phyloP scores from a whole-genome alignment of 345 rosid species.

The Eucalyptus brandiana region DNA sequence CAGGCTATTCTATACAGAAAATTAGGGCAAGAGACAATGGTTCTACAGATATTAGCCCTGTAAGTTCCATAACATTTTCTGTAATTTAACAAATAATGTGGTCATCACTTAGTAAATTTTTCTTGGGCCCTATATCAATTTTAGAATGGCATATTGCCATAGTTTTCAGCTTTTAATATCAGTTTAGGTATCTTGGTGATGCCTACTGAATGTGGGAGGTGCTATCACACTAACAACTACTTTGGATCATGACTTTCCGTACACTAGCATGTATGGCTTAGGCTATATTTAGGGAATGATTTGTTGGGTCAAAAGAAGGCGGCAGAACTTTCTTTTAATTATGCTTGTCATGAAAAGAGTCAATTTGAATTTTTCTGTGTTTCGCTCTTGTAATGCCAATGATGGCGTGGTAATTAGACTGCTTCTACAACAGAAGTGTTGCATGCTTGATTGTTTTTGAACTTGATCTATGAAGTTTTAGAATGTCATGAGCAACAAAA shows the following conservation, averaged over 20 bases:
- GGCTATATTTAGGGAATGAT: background rate
- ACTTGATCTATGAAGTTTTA: background rate
- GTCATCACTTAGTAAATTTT: background rate
- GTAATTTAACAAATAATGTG: background rate
- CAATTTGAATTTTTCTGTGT: background rate
- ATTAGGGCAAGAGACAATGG: conserved; percentile 89
- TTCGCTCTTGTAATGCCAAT: background rate
- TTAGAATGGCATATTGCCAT: background rate
- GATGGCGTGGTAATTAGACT: background rate
- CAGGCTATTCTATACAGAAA: conserved; percentile 91
- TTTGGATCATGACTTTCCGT: background rate
- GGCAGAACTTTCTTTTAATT: background rate
- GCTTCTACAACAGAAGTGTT: background rate
- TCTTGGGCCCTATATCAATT: background rate
- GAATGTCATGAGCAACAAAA: background rate
- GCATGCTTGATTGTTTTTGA: background rate
- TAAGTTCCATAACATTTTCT: conserved; percentile 23
- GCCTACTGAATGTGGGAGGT: background rate
- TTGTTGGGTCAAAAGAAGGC: background rate
- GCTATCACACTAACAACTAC: background rate
- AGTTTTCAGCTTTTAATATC: background rate
- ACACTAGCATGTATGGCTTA: background rate
- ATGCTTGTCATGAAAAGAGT: background rate
- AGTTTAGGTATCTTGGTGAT: background rate
- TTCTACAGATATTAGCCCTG: conserved; percentile 92